Evolutionary conservation across 2,329 filamentous ascomycete species (phyloP).

Genomic region (Nigrospora osmanthi): DNA sequence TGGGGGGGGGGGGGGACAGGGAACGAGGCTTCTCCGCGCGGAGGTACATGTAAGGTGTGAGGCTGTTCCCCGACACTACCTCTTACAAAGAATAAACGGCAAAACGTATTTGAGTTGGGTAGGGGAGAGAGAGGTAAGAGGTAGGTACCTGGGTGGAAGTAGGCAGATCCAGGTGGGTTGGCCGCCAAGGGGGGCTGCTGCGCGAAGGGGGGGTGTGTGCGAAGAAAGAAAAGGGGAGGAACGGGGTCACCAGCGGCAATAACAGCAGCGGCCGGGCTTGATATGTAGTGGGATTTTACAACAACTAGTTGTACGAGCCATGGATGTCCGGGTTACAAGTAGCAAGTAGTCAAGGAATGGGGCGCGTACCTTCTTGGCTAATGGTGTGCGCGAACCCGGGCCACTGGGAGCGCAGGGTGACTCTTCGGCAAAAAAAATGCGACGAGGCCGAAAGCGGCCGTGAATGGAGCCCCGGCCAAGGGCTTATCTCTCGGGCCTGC

Average conservation of each 20-base stretch:
- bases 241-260: background rate
- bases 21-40: no score
- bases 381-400: background rate
- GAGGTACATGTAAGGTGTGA: no score
- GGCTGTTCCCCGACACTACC: no score
- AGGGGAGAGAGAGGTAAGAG: no score
- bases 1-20: no score
- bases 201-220: background rate
- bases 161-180: background rate
- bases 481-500: no score
- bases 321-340: background rate
- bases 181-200: no score
- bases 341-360: background rate
- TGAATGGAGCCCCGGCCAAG: background rate
- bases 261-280: background rate
- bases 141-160: background rate
- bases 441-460: conserved; percentile 2
- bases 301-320: background rate
- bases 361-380: background rate
- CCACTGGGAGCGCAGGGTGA: background rate
- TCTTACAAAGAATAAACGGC: no score
- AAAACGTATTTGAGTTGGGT: no score
- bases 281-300: background rate
- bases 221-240: background rate
- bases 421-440: background rate